These are phyloP conservation scores for Silene noctiflora DNA, from an alignment of 179 eudicot species.

Conservation along the genomic window DNA sequence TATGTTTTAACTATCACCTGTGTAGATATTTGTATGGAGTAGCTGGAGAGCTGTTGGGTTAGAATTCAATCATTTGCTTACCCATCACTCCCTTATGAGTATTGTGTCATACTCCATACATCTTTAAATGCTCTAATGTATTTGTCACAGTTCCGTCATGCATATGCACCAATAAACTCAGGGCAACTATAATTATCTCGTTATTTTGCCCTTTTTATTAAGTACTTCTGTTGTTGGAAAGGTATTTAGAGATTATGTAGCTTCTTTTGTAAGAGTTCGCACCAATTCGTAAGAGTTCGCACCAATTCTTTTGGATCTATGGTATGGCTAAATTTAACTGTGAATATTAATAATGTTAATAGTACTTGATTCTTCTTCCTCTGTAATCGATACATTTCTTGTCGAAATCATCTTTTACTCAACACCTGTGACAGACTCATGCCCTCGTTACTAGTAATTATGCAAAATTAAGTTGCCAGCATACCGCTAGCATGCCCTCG, in stretches of 20 bases:
- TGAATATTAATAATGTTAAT: neutral
- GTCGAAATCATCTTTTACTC: neutral
- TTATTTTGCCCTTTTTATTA: neutral
- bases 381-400: neutral
- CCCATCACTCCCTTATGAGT: neutral
- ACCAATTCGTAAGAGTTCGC: neutral
- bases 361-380: neutral
- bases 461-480: too few species aligned
- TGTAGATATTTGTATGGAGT: conserved; percentile 1
- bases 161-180: conserved; percentile 20
- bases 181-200: neutral
- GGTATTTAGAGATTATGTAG: neutral
- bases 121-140: conserved; percentile 16
- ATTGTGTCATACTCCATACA: too few species aligned
- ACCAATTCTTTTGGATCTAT: neutral
- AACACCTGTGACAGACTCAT: neutral
- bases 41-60: neutral
- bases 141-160: conserved; percentile 8
- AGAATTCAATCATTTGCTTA: neutral
- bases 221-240: neutral
- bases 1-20: conserved; percentile 21
- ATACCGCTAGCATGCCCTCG: too few species aligned
- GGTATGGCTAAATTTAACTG: neutral
- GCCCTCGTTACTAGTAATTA: neutral
- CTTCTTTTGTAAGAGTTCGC: neutral